Base-by-base conservation (phyloP, 805 yeast genomes). In the Starmerella cellae region DNA sequence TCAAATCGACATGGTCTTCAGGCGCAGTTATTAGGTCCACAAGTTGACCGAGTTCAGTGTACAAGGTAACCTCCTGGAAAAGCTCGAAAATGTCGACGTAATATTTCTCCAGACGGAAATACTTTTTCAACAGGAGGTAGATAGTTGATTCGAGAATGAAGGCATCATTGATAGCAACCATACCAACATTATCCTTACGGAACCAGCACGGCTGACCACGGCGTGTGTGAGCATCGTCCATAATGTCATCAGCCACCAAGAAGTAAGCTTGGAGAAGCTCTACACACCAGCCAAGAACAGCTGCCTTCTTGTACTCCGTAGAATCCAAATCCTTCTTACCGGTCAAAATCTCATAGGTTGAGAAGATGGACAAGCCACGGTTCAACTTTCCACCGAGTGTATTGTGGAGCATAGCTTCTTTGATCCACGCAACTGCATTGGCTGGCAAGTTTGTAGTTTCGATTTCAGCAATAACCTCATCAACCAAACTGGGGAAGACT, bases 191-290 rank as follows among this genome's bases (percentile, higher is more conserved):
- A 28, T 63, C 62, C 52, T 73, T 76, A 58, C 71, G 76, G 69
- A 85, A 91, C 98, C 98, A 91, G 65, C 98, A 91, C 52, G 95
- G 91, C 66, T 88, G 96, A 46, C 96, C 98, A 63, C 98, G 79
- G 71, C 98, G 82, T 33, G 98, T 91, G 62, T 83, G 80, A 27
- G 95, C 82, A 53, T 77, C 75, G 63, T 91, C 98, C 98, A 91
- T 91, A 77, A 91, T 91, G 61, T 91, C 98, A 62, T 91, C 98
- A 26, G 97, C 93, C 44, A 91, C 97, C 56, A 91, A 71, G 70
- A 91, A 91, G 62, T 83, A 91, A 2, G 96, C 97, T 66, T 88
- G 98, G 54, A 88, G 70, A 51, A 91, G 71, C 67, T 91, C 98
- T 53, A 91, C 76, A 54, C 84, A 71, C 98, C 98, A 91, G 19